Evolutionary conservation across 805 yeast species (phyloP), one percentile per base, ranked within the genome.

Genomic region (Wickerhamiella siamensis): DNA sequence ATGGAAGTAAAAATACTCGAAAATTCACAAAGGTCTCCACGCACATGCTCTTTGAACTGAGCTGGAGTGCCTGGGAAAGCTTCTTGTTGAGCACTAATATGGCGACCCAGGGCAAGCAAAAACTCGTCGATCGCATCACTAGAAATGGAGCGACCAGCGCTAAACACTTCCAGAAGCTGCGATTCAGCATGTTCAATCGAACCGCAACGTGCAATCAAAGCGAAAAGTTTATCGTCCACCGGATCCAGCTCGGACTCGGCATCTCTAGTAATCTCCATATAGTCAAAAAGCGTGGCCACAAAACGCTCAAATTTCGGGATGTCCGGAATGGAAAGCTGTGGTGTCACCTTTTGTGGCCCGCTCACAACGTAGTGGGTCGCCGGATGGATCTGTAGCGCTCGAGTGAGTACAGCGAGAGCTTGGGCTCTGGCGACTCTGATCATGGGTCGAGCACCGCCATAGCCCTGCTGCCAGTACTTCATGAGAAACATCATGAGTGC

Each of bases 251-350:
- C 31, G 22, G 22, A 35, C 32, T 22, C 17, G 31, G 16, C n/a
- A 4, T 24, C n/a, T 19, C 40, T 42, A 33, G 43, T 18, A 37
- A 47, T 41, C 18, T 44, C 47, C 38, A 53, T 22, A 36, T 48
- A 55, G 9, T 39, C 35, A 33, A 43, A 48, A 16, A 52, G 42
- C 5, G 44, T 40, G 4, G 41, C 42, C 17, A 50, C 53, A 31
- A 57, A 48, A 32, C 46, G 42, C 37, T 49, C 48, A 36, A 55
- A 54, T 35, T 36, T 38, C 19, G 43, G 43, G 19, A 51, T 22
- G 33, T 56, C 52, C 2, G 50, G 54, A n/a, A 53, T 39, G n/a
- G 58, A 58, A 2, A 43, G 39, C 24, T 47, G 49, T 35, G 48
- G 51, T 4, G 47, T 49, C 5, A 54, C 49, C 26, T 40, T 39